A percentile compares a stretch with the other conserved stretches of the same genome.
phyloP scores from a whole-genome alignment of 768 basidiomycete genomes.

The Russula emetica region DNA sequence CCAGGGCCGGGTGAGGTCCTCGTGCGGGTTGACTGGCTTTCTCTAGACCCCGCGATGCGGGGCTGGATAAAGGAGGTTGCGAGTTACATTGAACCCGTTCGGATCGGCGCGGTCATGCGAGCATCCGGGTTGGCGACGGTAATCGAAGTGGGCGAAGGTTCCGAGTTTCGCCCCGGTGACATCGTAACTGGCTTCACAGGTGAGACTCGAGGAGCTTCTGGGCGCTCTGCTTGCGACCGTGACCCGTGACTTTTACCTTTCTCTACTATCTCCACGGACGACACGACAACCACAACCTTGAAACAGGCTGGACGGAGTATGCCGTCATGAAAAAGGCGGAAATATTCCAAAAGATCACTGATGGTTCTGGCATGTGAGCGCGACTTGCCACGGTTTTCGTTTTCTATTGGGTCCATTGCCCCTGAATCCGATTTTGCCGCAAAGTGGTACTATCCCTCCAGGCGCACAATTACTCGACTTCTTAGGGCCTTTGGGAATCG shows the following conservation, averaged over 20 bases:
- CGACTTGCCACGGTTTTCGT: not conserved
- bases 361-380: slow-evolving; percentile 41
- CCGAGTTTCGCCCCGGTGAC: slow-evolving; percentile 39
- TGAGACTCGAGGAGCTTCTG: slow-evolving; percentile 35
- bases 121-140: slow-evolving; percentile 66
- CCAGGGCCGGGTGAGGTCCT: slow-evolving; percentile 55
- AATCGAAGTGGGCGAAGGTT: slow-evolving; percentile 60
- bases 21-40: slow-evolving; percentile 74
- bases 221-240: not conserved
- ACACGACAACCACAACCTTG: too few relatives aligned
- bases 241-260: slow-evolving; percentile 3
- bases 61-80: slow-evolving; percentile 73
- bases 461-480: slow-evolving; percentile 69
- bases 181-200: slow-evolving; percentile 35
- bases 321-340: slow-evolving; percentile 52
- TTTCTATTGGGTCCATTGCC: not conserved
- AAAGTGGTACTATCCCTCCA: slow-evolving; percentile 50
- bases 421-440: not conserved
- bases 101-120: slow-evolving; percentile 61
- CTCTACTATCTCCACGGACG: not conserved
- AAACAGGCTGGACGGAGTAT: slow-evolving; percentile 74
- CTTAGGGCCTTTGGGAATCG: slow-evolving; percentile 71
- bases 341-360: slow-evolving; percentile 41
- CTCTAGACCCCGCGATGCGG: slow-evolving; percentile 86
- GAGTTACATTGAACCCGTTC: slow-evolving; percentile 52